These are phyloP conservation scores for Fusarium siculi DNA, from an alignment of 2,329 filamentous ascomycete species.

Conservation along the genomic window DNA sequence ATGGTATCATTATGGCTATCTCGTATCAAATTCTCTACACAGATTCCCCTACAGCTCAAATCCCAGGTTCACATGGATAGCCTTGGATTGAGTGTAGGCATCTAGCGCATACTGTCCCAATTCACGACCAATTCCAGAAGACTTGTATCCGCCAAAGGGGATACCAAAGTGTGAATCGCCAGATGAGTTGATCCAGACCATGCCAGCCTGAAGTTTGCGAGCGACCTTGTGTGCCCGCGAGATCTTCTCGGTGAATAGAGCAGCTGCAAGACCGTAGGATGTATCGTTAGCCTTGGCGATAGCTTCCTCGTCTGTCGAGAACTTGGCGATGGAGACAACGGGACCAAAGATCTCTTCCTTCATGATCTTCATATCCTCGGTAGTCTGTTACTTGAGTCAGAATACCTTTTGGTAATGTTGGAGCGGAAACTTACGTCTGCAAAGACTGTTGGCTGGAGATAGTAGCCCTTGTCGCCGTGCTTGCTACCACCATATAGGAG, in stretches of 20 bases:
- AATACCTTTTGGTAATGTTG: constrained; percentile 27
- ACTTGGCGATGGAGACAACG: constrained; percentile 43
- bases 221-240: constrained; percentile 51
- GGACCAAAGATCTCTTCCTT: constrained; percentile 48
- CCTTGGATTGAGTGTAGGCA: constrained; percentile 44
- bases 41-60: constrained; percentile 15
- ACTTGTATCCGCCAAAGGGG: constrained; percentile 45
- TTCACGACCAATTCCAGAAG: constrained; percentile 41
- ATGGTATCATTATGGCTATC: constrained; percentile 20
- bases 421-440: constrained; percentile 34
- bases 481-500: constrained; percentile 55
- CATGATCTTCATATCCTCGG: constrained; percentile 43
- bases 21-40: neutral
- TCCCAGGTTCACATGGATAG: constrained; percentile 41
- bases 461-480: constrained; percentile 42
- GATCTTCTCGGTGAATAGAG: constrained; percentile 66
- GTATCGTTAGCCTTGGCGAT: constrained; percentile 52
- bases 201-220: constrained; percentile 64
- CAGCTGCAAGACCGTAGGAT: constrained; percentile 64
- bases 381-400: constrained; percentile 28
- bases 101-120: constrained; percentile 42
- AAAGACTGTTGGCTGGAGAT: constrained; percentile 44
- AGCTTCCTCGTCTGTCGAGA: constrained; percentile 40
- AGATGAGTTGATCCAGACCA: constrained; percentile 53
- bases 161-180: constrained; percentile 43